Percentiles rank a stretch among this genome's conserved stretches.
Evolutionary conservation across 2,329 filamentous ascomycete genomes (phyloP).

Genomic region (Chaetomiaceae sp.): DNA sequence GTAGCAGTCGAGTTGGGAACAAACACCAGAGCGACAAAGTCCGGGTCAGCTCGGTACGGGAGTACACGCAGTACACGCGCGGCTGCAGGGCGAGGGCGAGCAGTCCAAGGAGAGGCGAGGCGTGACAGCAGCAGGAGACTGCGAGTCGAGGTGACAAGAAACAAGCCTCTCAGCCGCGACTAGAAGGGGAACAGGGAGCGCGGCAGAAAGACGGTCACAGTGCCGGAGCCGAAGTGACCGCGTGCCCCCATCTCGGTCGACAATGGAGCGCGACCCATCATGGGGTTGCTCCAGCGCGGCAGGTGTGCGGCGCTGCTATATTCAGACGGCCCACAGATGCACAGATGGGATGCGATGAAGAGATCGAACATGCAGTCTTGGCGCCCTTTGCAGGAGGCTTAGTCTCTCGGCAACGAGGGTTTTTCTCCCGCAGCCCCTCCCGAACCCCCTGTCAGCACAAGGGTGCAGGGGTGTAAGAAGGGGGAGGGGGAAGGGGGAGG

Average conservation of each 20-base stretch:
- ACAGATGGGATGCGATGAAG: constrained; percentile 18
- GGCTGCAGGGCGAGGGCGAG: constrained; percentile 24
- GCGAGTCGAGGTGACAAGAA: constrained; percentile 5
- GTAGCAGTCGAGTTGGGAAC: constrained; percentile 25
- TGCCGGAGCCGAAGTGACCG: constrained; percentile 10
- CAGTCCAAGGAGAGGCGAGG: constrained; percentile 2
- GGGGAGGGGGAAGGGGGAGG: background rate
- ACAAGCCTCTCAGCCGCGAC: constrained; percentile 20
- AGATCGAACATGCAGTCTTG: constrained; percentile 19
- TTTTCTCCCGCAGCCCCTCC: background rate
- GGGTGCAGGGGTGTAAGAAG: background rate
- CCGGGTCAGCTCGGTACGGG: constrained; percentile 20
- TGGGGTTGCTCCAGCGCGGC: constrained; percentile 21
- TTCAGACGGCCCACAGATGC: constrained; percentile 24
- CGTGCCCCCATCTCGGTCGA: constrained; percentile 13
- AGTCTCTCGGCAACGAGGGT: constrained; percentile 2
- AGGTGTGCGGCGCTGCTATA: constrained; percentile 27
- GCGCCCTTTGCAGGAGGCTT: constrained; percentile 21
- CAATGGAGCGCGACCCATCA: constrained; percentile 16
- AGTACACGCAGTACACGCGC: constrained; percentile 22
- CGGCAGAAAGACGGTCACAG: constrained; percentile 6
- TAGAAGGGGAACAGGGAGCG: background rate
- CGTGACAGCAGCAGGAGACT: constrained; percentile 10
- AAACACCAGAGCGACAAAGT: constrained; percentile 21
- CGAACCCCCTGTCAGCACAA: background rate